These are phyloP conservation scores for Mycena crocata DNA, from an alignment of 768 basidiomycete genomes.

Conservation along the genomic window DNA sequence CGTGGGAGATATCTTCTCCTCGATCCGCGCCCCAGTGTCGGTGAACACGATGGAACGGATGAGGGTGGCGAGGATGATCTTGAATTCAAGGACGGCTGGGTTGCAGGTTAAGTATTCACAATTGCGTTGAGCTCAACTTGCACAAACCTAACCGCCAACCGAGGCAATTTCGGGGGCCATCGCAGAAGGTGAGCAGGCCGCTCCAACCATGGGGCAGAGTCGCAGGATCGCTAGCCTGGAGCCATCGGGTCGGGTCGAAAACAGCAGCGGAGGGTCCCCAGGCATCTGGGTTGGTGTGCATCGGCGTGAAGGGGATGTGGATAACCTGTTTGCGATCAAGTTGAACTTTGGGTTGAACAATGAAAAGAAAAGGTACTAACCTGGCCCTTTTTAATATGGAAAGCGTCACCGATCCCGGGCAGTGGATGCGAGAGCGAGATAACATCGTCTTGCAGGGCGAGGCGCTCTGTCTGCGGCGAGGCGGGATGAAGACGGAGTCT, in stretches of 20 bases:
- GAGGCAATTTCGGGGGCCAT: conserved; percentile 53
- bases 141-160: conserved; percentile 4
- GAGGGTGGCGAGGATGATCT: conserved; percentile 51
- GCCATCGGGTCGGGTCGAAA: conserved; percentile 56
- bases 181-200: conserved; percentile 52
- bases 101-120: neutral
- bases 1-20: conserved; percentile 47
- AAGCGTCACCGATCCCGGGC: conserved; percentile 37
- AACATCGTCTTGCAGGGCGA: conserved; percentile 53
- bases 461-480: conserved; percentile 53
- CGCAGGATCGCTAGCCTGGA: conserved; percentile 43
- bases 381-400: conserved; percentile 52
- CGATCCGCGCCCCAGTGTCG: conserved; percentile 46
- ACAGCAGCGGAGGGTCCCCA: conserved; percentile 50
- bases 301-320: conserved; percentile 47
- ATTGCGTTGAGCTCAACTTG: neutral
- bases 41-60: conserved; percentile 50
- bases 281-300: conserved; percentile 46
- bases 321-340: conserved; percentile 41
- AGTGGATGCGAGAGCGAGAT: conserved; percentile 53
- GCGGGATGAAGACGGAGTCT: conserved; percentile 56
- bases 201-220: conserved; percentile 51
- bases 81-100: conserved; percentile 53
- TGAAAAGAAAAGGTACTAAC: conserved; percentile 34
- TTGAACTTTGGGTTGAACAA: neutral